Evolutionary conservation across 805 yeast species (phyloP), one percentile per base, ranked within the genome.

Genomic region (Saccharomycopsis sp.): DNA sequence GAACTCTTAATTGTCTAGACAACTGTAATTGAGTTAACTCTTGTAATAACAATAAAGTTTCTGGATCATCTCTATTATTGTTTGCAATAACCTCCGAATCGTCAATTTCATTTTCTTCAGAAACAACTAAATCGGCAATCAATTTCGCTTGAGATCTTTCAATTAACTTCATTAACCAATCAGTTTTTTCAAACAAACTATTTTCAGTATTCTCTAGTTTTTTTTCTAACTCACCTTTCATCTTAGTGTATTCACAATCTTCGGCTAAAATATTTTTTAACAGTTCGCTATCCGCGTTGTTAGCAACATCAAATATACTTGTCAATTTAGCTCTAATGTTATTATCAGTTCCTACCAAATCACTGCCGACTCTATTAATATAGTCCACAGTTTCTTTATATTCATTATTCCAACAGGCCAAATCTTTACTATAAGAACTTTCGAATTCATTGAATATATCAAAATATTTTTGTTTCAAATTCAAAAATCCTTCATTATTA

Each of bases 1-100:
- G 63, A 14, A 74, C 60, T 35, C 64, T 52, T 25, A 56, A 50
- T 15, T 60, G 56, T 48, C 87, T 62, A 32, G 67, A 59, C 14
- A 72, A 50, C 55, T 81, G 89, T 27, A 75, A 55, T 34, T 64
- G 56, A 2, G 77, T 65, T 36, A 82, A 60, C 35, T 64, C 60
- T n/a, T 65, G 47, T 5, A 67, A 59, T 13, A 63, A 47, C 12
- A 51, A 46, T 20, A 58, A 15, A 23, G 47, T 47, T 14, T 57
- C 58, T 6, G 47, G 43, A 14, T 51, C 35, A 37, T 37, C 38
- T n/a, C 30, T 44, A 40, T 44, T 45, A 30, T 48, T 18, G 26
- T 15, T 27, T 32, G 21, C 39, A 17, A 15, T 26, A n/a, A n/a
- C 21, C 18, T 25, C 40, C 19, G 17, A 5, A 2, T 20, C 21